phyloP scores from a whole-genome alignment of 2,329 filamentous ascomycete species.

The Gnomoniopsis smithogilvyi region DNA sequence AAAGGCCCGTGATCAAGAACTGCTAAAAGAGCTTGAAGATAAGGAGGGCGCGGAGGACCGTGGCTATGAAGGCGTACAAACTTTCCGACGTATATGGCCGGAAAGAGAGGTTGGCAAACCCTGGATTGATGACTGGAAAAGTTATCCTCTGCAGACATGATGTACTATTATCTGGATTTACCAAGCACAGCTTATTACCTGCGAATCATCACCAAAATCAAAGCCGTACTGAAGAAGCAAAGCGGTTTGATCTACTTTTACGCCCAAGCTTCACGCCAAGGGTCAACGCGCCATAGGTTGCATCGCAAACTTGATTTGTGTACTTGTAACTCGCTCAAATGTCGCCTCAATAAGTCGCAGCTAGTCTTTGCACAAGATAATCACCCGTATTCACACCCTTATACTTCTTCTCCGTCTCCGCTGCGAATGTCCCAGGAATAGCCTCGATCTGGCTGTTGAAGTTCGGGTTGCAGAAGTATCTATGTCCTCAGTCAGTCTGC shows the following conservation, averaged over 20 bases:
- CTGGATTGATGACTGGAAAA: not conserved
- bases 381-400: constrained; percentile 72
- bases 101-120: not conserved
- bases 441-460: constrained; percentile 73
- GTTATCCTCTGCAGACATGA: not conserved
- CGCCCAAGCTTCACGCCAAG: no score
- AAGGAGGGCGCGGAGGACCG: not conserved
- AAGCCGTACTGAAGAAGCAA: no score
- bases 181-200: no score
- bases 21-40: not conserved
- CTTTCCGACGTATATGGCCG: not conserved
- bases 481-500: constrained; percentile 23
- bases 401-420: constrained; percentile 73
- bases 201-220: no score
- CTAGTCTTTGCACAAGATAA: constrained; percentile 75
- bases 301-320: no score
- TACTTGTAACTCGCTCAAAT: not conserved
- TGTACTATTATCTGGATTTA: not conserved
- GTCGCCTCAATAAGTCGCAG: constrained; percentile 61
- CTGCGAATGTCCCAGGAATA: constrained; percentile 70
- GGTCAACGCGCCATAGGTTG: not conserved
- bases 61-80: no score
- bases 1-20: no score
- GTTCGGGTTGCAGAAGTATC: constrained; percentile 88
- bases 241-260: no score